These are phyloP conservation scores for Stephania yunnanensis DNA, from an alignment of 164 flowering plant species.

Conservation along the genomic window DNA sequence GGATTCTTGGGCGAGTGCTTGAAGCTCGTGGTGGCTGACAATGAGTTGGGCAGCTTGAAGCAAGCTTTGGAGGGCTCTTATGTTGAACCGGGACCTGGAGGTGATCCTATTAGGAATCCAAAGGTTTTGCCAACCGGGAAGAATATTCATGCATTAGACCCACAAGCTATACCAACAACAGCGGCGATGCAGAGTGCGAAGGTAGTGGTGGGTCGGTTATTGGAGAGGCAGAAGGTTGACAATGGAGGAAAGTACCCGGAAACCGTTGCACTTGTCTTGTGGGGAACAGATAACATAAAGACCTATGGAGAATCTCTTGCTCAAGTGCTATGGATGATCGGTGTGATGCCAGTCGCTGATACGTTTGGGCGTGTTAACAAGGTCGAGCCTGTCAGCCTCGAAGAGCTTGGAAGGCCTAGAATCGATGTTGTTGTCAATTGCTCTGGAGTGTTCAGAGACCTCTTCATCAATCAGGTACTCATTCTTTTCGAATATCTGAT, in stretches of 20 bases:
- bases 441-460: conserved; percentile 98
- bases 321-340: conserved; percentile 97
- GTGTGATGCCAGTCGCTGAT: conserved; percentile 82
- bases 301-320: conserved; percentile 95
- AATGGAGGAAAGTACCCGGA: conserved; percentile 96
- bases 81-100: conserved; percentile 98
- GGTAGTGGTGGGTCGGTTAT: conserved; percentile 80
- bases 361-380: conserved; percentile 91
- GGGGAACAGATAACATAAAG: conserved; percentile 99
- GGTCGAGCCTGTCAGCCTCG: conserved; percentile 84
- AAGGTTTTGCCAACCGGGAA: conserved; percentile 99
- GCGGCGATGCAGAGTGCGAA: conserved; percentile 97
- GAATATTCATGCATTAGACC: conserved; percentile 96
- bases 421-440: conserved; percentile 97
- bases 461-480: conserved; percentile 94
- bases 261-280: conserved; percentile 90
- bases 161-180: conserved; percentile 90
- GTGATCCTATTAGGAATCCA: conserved; percentile 97
- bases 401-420: conserved; percentile 98
- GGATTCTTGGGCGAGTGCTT: conserved; percentile 76
- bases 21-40: conserved; percentile 86
- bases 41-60: conserved; percentile 87
- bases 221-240: conserved; percentile 93
- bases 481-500: background rate
- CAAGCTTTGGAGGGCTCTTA: conserved; percentile 94